These are phyloP conservation scores for Cerrena zonata DNA, from an alignment of 1,284 basidiomycete species.

Conservation along the genomic window DNA sequence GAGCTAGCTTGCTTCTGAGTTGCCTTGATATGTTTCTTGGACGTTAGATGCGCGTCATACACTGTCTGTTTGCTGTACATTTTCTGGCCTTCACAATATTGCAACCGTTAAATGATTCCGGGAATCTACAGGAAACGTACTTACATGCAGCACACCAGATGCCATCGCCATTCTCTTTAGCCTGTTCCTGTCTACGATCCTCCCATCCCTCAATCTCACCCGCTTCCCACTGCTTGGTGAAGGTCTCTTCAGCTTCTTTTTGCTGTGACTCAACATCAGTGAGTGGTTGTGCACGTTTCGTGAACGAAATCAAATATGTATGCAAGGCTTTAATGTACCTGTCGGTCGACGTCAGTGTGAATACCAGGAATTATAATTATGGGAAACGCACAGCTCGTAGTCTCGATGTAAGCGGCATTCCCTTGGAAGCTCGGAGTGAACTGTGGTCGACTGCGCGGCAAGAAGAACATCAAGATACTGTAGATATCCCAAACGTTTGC, in stretches of 20 bases:
- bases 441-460: constrained; percentile 44
- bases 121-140: constrained; percentile 30
- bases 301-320: constrained; percentile 81
- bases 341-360: neutral
- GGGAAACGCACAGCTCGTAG: constrained; percentile 64
- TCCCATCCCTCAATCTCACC: constrained; percentile 78
- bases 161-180: constrained; percentile 43
- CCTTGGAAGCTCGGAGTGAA: constrained; percentile 70
- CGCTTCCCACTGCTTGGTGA: constrained; percentile 76
- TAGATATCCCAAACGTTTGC: constrained; percentile 78
- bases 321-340: constrained; percentile 83
- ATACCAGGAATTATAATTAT: constrained; percentile 1
- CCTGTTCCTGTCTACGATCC: constrained; percentile 39
- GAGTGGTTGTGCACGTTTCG: constrained; percentile 82
- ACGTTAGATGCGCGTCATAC: constrained; percentile 91
- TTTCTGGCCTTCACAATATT: constrained; percentile 66
- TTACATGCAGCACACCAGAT: constrained; percentile 96
- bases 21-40: constrained; percentile 92
- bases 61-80: constrained; percentile 95
- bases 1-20: constrained; percentile 60
- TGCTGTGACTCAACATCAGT: constrained; percentile 75
- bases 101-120: neutral
- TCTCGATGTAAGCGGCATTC: constrained; percentile 71
- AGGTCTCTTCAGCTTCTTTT: constrained; percentile 59
- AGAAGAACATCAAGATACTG: constrained; percentile 86